Evolutionary conservation across 176 grass and related monocot species (phyloP), one percentile per base, ranked within the genome.

Genomic region (Canna indica): DNA sequence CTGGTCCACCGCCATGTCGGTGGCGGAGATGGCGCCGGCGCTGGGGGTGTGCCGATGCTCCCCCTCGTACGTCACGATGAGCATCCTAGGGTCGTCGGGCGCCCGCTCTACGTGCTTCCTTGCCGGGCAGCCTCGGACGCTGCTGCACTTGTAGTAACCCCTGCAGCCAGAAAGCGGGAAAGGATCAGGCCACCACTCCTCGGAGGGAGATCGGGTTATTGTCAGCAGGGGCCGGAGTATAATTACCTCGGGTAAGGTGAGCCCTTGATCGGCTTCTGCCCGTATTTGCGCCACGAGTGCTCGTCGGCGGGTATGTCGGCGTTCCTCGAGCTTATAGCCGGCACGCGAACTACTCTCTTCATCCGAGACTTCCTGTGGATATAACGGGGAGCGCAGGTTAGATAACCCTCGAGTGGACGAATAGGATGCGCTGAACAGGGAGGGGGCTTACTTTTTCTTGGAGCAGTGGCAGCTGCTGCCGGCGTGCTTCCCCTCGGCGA

Each of bases 81-180:
- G 88, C 86, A 92, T 92, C 65, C 84, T 47, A 15, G 93, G 93
- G 38, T 97, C 93, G 81, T 97, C 88, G 67, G 85, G 88, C 25
- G 93, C 93, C 62, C 93, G 77, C 88, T 97, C 93, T 41, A 97
- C 93, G 65, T 97, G 93, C 81, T 97, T 97, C 82, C 93, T 60
- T 0, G 89, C 93, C 26, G 93, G 89, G 68, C 93, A 97, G 0
- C 93, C 93, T 0, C 93, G 57, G 0, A 92, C 84, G 0, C 85
- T 92, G 84, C 93, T 97, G 75, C 93, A 97, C 87, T 97, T 97
- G 77, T 97, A 97, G 82, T 97, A 97, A 2, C 86, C 89, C 28
- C 93, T 92, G 88, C 16, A 29, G 22, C 35, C 31, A 12, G 31
- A 22, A 46, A n/a, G n/a, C n/a, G n/a, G 14, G 31, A 76, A 47